Conservation (phyloP, 106 monocot species). For the Apostasia shenzhenica region DNA sequence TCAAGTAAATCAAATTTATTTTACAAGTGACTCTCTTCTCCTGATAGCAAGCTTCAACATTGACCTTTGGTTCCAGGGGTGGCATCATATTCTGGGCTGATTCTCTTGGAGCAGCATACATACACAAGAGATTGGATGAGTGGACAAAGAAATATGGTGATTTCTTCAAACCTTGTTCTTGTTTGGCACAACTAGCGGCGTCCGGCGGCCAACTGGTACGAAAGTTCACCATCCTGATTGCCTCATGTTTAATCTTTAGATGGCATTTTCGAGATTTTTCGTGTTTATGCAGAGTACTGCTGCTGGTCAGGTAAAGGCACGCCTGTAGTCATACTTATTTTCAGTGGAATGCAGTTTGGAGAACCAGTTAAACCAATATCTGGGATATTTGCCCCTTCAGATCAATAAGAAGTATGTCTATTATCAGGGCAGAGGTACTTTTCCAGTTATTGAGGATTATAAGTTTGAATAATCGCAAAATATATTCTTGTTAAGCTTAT, state of each 20-base stretch:
- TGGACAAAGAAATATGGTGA: slow-evolving; percentile 66
- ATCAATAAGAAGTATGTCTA: too few relatives aligned
- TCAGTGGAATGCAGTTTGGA: too few relatives aligned
- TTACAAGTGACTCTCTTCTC: background rate
- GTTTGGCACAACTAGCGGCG: slow-evolving; percentile 47
- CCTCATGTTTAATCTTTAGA: background rate
- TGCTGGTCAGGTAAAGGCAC: too few relatives aligned
- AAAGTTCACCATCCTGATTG: background rate
- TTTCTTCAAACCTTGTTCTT: slow-evolving; percentile 80
- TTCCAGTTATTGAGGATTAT: too few relatives aligned
- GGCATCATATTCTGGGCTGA: slow-evolving; percentile 93
- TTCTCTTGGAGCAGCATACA: slow-evolving; percentile 54
- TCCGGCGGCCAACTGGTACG: slow-evolving; percentile 64
- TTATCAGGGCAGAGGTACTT: too few relatives aligned
- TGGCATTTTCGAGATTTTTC: too few relatives aligned
- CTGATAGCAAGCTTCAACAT: background rate
- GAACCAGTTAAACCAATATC: too few relatives aligned
- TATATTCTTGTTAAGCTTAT: too few relatives aligned
- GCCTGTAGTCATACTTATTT: too few relatives aligned
- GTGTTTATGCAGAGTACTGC: too few relatives aligned
- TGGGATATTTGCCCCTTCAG: too few relatives aligned
- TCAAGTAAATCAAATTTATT: background rate
- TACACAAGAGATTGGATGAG: slow-evolving; percentile 39
- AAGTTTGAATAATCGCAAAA: too few relatives aligned
- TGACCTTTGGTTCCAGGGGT: slow-evolving; percentile 37